These are phyloP conservation scores for Kwoniella sp. DNA, from an alignment of 768 basidiomycete genomes.

Conservation along the genomic window DNA sequence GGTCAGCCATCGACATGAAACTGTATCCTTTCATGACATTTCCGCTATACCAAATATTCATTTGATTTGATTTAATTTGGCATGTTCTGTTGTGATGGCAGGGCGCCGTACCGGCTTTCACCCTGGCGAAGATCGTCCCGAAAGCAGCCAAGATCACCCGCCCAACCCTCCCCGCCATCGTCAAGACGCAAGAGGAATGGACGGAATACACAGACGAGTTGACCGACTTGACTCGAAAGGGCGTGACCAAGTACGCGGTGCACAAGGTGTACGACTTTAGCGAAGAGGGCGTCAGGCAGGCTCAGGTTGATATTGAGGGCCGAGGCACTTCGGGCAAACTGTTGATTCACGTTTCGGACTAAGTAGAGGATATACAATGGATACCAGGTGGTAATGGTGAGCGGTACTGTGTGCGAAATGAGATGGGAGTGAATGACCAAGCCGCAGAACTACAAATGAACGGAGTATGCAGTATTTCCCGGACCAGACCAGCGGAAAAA, in stretches of 20 bases:
- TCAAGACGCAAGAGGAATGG: conserved; percentile 73
- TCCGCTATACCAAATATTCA: too few species aligned
- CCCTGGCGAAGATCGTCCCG: conserved; percentile 69
- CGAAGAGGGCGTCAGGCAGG: conserved; percentile 71
- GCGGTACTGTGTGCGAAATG: background rate
- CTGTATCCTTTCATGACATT: too few species aligned
- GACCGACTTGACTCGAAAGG: conserved; percentile 66
- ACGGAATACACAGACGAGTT: conserved; percentile 68
- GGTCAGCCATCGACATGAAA: too few species aligned
- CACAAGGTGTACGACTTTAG: conserved; percentile 82
- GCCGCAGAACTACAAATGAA: background rate
- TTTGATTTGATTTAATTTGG: too few species aligned
- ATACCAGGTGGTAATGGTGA: background rate
- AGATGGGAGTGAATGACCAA: background rate
- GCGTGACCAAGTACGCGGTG: conserved; percentile 64
- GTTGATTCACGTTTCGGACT: conserved; percentile 68
- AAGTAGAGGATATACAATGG: background rate
- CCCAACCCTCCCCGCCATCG: conserved; percentile 70
- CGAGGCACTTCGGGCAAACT: conserved; percentile 86
- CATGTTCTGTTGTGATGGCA: background rate
- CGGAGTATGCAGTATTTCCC: too few species aligned
- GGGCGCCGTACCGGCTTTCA: conserved; percentile 69
- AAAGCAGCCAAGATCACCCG: conserved; percentile 72
- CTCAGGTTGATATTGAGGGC: conserved; percentile 74
- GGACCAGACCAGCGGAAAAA: too few species aligned